A percentile compares a stretch with the other conserved stretches of the same genome.
These are phyloP conservation scores for Lipomyces sp. DNA, from an alignment of 805 yeast species.

Conservation along the genomic window DNA sequence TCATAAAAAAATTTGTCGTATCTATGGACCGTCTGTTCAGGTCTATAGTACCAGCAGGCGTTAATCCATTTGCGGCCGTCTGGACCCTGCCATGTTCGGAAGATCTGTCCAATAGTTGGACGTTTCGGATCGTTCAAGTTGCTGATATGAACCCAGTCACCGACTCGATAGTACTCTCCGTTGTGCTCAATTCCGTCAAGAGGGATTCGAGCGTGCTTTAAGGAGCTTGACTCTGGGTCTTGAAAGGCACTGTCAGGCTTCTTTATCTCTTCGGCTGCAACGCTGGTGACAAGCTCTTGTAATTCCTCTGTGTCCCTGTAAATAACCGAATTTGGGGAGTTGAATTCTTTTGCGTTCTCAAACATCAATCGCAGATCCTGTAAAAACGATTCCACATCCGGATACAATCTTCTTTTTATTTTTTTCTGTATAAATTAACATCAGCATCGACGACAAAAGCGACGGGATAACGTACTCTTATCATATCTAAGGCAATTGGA, in stretches of 20 bases:
- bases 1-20: conserved; percentile 86
- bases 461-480: conserved; percentile 39
- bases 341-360: conserved; percentile 70
- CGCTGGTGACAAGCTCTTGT: conserved; percentile 62
- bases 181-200: conserved; percentile 73
- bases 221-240: conserved; percentile 54
- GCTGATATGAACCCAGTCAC: conserved; percentile 90
- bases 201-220: conserved; percentile 73
- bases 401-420: conserved; percentile 83
- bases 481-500: conserved; percentile 64
- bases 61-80: conserved; percentile 88
- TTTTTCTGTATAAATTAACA: conserved; percentile 59
- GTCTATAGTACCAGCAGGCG: conserved; percentile 97
- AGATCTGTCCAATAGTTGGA: conserved; percentile 93
- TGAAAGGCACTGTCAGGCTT: conserved; percentile 81
- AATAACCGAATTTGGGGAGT: conserved; percentile 61
- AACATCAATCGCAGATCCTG: conserved; percentile 77
- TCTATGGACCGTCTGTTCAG: conserved; percentile 96
- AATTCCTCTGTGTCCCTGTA: conserved; percentile 65
- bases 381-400: conserved; percentile 73
- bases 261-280: conserved; percentile 68
- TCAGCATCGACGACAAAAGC: background rate
- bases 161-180: conserved; percentile 78
- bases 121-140: conserved; percentile 87
- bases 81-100: conserved; percentile 81